Evolutionary conservation across 106 monocot species (phyloP), one percentile per base, ranked within the genome.

Genomic region (Xerophyta viscosa): DNA sequence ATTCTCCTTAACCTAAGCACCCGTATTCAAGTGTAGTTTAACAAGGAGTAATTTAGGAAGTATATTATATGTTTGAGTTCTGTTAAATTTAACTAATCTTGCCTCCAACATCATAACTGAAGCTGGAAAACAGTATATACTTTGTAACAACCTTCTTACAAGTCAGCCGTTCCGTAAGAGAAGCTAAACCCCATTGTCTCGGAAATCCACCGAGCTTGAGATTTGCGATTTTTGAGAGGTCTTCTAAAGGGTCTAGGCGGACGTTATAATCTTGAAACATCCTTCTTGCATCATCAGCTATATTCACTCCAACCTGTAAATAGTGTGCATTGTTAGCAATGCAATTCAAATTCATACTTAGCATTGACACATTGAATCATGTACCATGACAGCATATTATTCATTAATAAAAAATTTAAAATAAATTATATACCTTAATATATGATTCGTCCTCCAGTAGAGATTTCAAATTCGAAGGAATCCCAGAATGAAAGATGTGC

Each of bases 401-500:
- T 19, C 0, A 29, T 14, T 4, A 43, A 37, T 7, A 20, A 54
- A 20, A 46, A 48, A 50, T n/a, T n/a, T n/a, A n/a, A n/a, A n/a
- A n/a, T n/a, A 45, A 20, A 30, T 3, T 48, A 21, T 50, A 2
- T 50, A 96, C 94, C 88, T 96, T 96, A 48, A 76, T 24, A 39
- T 63, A 65, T 52, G 78, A 88, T 24, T 22, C 20, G 65, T 88
- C 81, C 31, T 81, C 88, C 64, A 96, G 56, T 47, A 96, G 48
- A 50, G 63, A 77, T 50, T 75, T 77, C 25, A 96, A 50, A 33
- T 25, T 46, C 33, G 78, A 60, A 52, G 94, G 84, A 53, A 96
- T 79, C 43, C 94, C 94, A 66, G 81, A 78, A 66, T 96, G 79
- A 63, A 82, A 67, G 3, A 85, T 79, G 30, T 96, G 94, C 69